Evolutionary conservation across 2,329 filamentous ascomycete genomes (phyloP).

Genomic region (Raffaelea albimanens): DNA sequence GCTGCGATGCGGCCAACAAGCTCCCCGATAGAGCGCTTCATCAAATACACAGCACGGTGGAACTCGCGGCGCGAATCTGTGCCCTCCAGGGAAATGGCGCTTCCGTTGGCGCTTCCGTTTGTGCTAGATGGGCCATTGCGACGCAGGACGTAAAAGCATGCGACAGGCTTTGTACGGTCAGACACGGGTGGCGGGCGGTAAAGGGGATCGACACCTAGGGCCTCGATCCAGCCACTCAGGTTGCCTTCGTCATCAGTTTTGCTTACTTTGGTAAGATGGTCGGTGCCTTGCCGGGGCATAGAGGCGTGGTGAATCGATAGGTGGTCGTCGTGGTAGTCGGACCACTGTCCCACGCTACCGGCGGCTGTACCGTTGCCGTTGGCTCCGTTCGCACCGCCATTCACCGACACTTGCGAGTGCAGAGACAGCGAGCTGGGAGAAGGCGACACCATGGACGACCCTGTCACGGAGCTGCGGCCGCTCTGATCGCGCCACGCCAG

Average conservation of each 20-base stretch:
- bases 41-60: slow-evolving; percentile 79
- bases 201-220: slow-evolving; percentile 75
- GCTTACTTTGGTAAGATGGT: slow-evolving; percentile 43
- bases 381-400: slow-evolving; percentile 21
- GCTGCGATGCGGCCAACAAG: slow-evolving; percentile 62
- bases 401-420: slow-evolving; percentile 47
- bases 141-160: slow-evolving; percentile 76
- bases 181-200: slow-evolving; percentile 62
- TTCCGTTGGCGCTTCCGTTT: slow-evolving; percentile 20
- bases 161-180: slow-evolving; percentile 65
- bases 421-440: slow-evolving; percentile 57
- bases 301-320: slow-evolving; percentile 26
- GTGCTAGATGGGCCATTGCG: slow-evolving; percentile 34
- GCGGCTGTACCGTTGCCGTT: background rate
- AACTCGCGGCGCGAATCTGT: slow-evolving; percentile 35
- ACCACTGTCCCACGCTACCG: slow-evolving; percentile 3
- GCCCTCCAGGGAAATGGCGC: background rate
- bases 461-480: slow-evolving; percentile 47
- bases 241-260: slow-evolving; percentile 53
- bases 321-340: slow-evolving; percentile 9
- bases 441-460: slow-evolving; percentile 54
- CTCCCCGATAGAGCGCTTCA: slow-evolving; percentile 64
- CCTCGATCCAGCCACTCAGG: slow-evolving; percentile 79
- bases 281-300: slow-evolving; percentile 32
- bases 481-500: slow-evolving; percentile 41